Evolutionary conservation across 192 early-diverging fungal genomes (phyloP), one percentile per base, ranked within the genome.

Genomic region (Polychytrium aggregatum): DNA sequence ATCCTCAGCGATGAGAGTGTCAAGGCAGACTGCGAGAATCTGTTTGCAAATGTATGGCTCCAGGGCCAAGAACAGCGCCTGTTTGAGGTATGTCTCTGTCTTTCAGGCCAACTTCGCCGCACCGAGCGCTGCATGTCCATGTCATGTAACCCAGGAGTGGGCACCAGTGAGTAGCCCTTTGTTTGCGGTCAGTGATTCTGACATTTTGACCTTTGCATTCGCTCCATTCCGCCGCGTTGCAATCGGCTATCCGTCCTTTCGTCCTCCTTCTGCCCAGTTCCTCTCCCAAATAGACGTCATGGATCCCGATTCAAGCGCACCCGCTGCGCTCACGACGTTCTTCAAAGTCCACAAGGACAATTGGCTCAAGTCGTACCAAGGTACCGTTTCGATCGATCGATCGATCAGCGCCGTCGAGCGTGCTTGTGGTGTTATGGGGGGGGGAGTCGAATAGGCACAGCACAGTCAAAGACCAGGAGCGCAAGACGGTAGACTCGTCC

Each of bases 11-110:
- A n/a, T n/a, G n/a, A n/a, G n/a, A n/a, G n/a, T n/a, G n/a, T n/a
- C n/a, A n/a, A n/a, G n/a, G n/a, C n/a, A n/a, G n/a, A n/a, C n/a
- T n/a, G n/a, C n/a, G n/a, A n/a, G n/a, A n/a, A n/a, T n/a, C n/a
- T n/a, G n/a, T n/a, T n/a, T n/a, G n/a, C n/a, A n/a, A n/a, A n/a
- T n/a, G n/a, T n/a, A n/a, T n/a, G n/a, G n/a, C n/a, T n/a, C n/a
- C n/a, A n/a, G n/a, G n/a, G n/a, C n/a, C n/a, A n/a, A n/a, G n/a
- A n/a, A n/a, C n/a, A n/a, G n/a, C n/a, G n/a, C n/a, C n/a, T n/a
- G n/a, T n/a, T n/a, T n/a, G n/a, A n/a, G n/a, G n/a, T n/a, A 92
- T 34, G 50, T 71, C 10, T 59, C 70, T 24, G 89, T 92, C n/a
- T 70, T 79, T 43, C 82, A 83, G 29, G 85, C 84, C 8, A 78